Evolutionary conservation across 108 stramenopile species (phyloP).

Genomic region (Stephanodiscus minutulus): DNA sequence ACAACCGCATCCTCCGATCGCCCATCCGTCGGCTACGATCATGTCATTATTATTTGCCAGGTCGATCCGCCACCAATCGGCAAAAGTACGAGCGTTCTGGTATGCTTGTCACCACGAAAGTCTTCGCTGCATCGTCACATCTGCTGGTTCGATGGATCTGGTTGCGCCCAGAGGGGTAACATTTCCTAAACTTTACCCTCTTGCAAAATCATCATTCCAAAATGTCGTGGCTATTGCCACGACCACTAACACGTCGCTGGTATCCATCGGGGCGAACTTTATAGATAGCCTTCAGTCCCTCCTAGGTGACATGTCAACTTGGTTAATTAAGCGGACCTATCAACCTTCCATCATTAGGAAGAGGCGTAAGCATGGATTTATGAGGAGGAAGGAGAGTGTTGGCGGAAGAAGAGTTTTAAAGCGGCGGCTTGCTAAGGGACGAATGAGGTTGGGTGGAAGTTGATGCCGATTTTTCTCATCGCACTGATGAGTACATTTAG

Average conservation of each 20-base stretch:
- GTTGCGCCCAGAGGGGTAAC: background rate
- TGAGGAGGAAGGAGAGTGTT: slow-evolving; percentile 62
- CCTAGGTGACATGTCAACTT: slow-evolving; percentile 37
- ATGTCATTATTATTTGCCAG: slow-evolving; percentile 4
- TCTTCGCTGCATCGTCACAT: slow-evolving; percentile 1
- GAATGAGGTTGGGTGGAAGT: slow-evolving; percentile 69
- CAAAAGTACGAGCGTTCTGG: slow-evolving; percentile 5
- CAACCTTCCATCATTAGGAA: slow-evolving; percentile 86
- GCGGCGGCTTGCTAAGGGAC: slow-evolving; percentile 70
- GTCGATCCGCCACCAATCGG: slow-evolving; percentile 1
- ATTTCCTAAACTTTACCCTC: background rate
- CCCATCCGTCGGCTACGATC: background rate
- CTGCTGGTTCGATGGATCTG: background rate
- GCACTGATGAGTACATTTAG: no score
- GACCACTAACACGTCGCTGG: slow-evolving; percentile 17
- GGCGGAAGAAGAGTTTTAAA: slow-evolving; percentile 74
- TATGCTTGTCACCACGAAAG: background rate
- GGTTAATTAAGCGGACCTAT: slow-evolving; percentile 86
- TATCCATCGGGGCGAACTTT: slow-evolving; percentile 5
- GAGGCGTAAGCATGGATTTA: slow-evolving; percentile 86
- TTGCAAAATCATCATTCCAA: slow-evolving; percentile 1
- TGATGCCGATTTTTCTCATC: slow-evolving; percentile 5
- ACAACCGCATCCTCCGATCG: background rate
- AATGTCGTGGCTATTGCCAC: slow-evolving; percentile 16
- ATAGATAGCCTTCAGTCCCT: slow-evolving; percentile 27